Percentiles rank a stretch among this genome's conserved stretches.
Evolutionary conservation across 2,329 filamentous ascomycete species (phyloP).

Genomic region (Diaporthe sp.): DNA sequence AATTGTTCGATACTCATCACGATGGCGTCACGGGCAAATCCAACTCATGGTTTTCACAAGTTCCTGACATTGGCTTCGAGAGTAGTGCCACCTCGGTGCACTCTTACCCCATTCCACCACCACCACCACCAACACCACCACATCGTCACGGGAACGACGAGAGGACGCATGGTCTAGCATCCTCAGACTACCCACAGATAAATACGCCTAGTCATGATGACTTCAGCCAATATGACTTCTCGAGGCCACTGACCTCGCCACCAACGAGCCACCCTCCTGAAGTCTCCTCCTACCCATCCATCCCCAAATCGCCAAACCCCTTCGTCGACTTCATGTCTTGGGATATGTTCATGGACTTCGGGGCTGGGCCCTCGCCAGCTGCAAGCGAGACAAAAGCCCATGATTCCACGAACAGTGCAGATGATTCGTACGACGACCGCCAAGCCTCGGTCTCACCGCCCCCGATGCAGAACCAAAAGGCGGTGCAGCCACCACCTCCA

Average conservation of each 20-base stretch:
- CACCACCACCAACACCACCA: not conserved
- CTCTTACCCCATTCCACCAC: not conserved
- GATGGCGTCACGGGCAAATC: not conserved
- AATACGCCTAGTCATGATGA: not conserved
- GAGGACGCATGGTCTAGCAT: not conserved
- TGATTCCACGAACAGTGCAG: not conserved
- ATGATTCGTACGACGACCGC: not conserved
- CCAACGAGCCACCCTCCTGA: not conserved
- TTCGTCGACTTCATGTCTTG: slow-evolving; percentile 5
- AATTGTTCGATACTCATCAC: not conserved
- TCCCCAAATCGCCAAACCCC: not conserved
- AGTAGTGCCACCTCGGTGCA: not conserved
- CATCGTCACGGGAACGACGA: not conserved
- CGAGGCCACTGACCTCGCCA: not conserved
- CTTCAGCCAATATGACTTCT: not conserved
- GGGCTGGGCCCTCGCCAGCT: not conserved
- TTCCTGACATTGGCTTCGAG: not conserved
- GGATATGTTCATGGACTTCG: slow-evolving; percentile 8
- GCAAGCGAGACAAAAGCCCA: not conserved
- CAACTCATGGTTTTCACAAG: not conserved
- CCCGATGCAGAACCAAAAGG: not conserved
- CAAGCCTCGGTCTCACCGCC: not conserved
- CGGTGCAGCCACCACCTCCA: not conserved
- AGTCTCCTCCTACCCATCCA: not conserved
- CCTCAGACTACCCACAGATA: not conserved